Percentiles rank a stretch among this genome's conserved stretches.
Conservation (phyloP, 495 filamentous ascomycete species). For the Baudoinia panamericana region DNA sequence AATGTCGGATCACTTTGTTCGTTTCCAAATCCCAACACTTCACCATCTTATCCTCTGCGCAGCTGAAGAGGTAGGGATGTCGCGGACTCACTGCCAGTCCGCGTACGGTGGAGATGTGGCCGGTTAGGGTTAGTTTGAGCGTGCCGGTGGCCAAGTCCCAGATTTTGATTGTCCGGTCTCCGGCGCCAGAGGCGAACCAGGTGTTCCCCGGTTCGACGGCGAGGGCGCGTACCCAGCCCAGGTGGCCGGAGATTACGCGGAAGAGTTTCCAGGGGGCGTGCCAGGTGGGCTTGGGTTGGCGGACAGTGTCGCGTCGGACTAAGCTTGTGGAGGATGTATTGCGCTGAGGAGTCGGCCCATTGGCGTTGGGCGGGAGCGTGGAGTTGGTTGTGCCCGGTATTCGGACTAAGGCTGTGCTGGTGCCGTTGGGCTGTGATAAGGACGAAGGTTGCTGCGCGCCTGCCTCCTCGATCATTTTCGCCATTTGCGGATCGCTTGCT, state of each 20-base stretch:
- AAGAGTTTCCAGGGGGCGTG: constrained; percentile 97
- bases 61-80: constrained; percentile 95
- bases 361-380: constrained; percentile 32
- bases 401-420: constrained; percentile 46
- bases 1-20: constrained; percentile 97
- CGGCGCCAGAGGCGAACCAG: constrained; percentile 95
- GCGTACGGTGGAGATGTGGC: constrained; percentile 92
- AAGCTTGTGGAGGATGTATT: constrained; percentile 46
- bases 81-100: constrained; percentile 85
- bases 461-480: constrained; percentile 60
- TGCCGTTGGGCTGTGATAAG: constrained; percentile 26
- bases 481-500: constrained; percentile 43
- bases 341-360: constrained; percentile 35
- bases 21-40: constrained; percentile 99
- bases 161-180: constrained; percentile 96
- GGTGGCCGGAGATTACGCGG: constrained; percentile 89
- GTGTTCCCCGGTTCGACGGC: constrained; percentile 92
- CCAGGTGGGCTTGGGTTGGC: constrained; percentile 79
- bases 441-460: constrained; percentile 29
- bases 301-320: constrained; percentile 51
- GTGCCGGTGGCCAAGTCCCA: constrained; percentile 87
- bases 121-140: constrained; percentile 77
- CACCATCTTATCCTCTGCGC: constrained; percentile 99
- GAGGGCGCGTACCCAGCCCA: constrained; percentile 88
- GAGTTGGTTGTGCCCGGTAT: constrained; percentile 30